Base-by-base conservation (phyloP, 208 protist genomes). In the Acanthamoeba castellanii region DNA sequence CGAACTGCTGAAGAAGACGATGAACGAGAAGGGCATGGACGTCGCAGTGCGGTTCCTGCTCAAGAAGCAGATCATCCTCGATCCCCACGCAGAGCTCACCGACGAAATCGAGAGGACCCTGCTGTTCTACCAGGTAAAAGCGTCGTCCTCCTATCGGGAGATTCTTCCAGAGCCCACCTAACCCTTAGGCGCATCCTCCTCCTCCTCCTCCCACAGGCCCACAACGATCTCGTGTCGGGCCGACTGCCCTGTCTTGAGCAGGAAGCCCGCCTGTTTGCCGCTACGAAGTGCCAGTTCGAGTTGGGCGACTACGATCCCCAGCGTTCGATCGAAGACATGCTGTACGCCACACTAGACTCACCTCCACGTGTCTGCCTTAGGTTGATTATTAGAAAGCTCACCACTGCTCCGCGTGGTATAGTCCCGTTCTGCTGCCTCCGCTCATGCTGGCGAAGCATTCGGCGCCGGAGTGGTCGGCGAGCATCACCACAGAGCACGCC, bases 201-300 rank as follows among this genome's bases (percentile, higher is more conserved):
- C 81, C 30, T 88, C 81, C 14, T 88, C 30, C 42, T 37, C 59
- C 22, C 16, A 76, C 82, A 90, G 88, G 88, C 88, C 34, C 61
- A 93, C 61, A 93, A 59, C 45, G 89, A 94, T 25, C 18, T 94
- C n/a, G 70, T 94, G 55, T 82, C 89, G 8, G 89, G 64, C 27
- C 89, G 89, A 0, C 89, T 94, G 13, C 68, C 68, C 6, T 94
- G 68, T 22, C 7, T 7, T 7, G 89, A 94, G 42, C 27, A 74
- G 18, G 89, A 94, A 30, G 89, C 89, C 11, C 59, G 34, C 14
- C n/a, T 94, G 45, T 94, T 94, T 30, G 89, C 89, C 7, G 89
- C 89, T 6, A 74, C 68, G 30, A 94, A 94, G 70, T 94, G 59
- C 45, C 89, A 94, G 89, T 94, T 82, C 89, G 89, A 94, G 61